Evolutionary conservation across 2,329 filamentous ascomycete species (phyloP).

Genomic region (Sarocladium strictum): DNA sequence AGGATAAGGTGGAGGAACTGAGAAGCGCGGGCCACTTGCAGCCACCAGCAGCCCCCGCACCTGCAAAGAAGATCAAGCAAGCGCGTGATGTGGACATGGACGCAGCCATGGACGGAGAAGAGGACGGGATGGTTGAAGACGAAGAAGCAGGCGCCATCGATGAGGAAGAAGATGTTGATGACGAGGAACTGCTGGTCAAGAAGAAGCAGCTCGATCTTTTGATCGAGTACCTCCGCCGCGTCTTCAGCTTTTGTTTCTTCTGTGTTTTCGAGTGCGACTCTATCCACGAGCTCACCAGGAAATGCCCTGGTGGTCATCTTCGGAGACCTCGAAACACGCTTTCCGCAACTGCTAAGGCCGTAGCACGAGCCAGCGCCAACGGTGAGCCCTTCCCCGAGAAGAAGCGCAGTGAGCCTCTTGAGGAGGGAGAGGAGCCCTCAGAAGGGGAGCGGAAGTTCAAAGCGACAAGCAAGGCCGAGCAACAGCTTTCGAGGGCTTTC

Average conservation of each 20-base stretch:
- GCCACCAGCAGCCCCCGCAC: constrained; percentile 48
- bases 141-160: constrained; percentile 74
- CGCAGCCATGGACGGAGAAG: constrained; percentile 57
- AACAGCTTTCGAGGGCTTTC: constrained; percentile 88
- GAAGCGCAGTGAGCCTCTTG: constrained; percentile 61
- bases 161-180: constrained; percentile 79
- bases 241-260: constrained; percentile 99
- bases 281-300: constrained; percentile 88
- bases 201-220: constrained; percentile 96
- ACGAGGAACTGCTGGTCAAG: constrained; percentile 81
- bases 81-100: constrained; percentile 55
- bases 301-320: constrained; percentile 95
- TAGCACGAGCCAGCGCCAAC: constrained; percentile 75
- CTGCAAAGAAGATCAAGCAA: constrained; percentile 55
- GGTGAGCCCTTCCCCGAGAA: constrained; percentile 81
- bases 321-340: constrained; percentile 83
- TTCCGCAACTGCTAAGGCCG: constrained; percentile 74
- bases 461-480: constrained; percentile 70
- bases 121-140: constrained; percentile 65
- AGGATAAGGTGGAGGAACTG: constrained; percentile 79
- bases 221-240: constrained; percentile 92
- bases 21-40: constrained; percentile 71
- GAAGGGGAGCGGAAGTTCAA: constrained; percentile 62
- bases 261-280: constrained; percentile 99
- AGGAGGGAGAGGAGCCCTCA: constrained; percentile 54